Evolutionary conservation across 306 rosid species (phyloP).

Genomic region (Argentina anserina): DNA sequence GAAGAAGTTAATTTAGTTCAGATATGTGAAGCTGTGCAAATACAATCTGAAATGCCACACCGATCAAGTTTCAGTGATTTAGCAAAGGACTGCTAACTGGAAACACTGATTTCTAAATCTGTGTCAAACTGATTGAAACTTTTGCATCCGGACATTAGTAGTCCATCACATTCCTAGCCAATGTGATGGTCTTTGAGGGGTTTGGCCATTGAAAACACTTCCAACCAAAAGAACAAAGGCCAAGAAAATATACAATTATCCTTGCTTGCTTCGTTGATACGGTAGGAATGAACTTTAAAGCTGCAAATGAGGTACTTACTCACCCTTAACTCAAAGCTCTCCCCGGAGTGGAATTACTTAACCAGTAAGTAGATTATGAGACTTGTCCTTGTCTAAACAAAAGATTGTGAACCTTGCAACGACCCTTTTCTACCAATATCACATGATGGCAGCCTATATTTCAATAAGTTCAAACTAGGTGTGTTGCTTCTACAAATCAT

Average conservation of each 20-base stretch:
- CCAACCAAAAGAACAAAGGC: neutral
- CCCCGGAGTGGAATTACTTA: neutral
- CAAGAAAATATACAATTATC: conserved; percentile 3
- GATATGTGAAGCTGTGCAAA: too few relatives aligned
- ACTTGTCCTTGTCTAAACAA: too few relatives aligned
- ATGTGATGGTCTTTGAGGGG: neutral
- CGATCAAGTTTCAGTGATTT: neutral
- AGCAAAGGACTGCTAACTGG: too few relatives aligned
- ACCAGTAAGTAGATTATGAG: too few relatives aligned
- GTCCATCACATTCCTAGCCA: neutral
- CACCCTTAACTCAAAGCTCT: neutral
- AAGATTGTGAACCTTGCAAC: too few relatives aligned
- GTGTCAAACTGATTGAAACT: neutral
- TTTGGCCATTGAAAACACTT: neutral
- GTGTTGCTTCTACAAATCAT: conserved; percentile 24
- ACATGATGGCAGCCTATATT: too few relatives aligned
- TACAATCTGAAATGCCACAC: neutral
- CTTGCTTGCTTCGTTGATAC: neutral
- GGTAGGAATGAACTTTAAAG: neutral
- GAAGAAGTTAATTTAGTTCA: too few relatives aligned
- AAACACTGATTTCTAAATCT: neutral
- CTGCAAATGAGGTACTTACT: conserved; percentile 15
- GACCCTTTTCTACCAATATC: too few relatives aligned
- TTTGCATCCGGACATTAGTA: neutral
- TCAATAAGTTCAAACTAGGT: too few relatives aligned